Conservation (phyloP, 441 rosid genomes). For the Breynia disticha region DNA sequence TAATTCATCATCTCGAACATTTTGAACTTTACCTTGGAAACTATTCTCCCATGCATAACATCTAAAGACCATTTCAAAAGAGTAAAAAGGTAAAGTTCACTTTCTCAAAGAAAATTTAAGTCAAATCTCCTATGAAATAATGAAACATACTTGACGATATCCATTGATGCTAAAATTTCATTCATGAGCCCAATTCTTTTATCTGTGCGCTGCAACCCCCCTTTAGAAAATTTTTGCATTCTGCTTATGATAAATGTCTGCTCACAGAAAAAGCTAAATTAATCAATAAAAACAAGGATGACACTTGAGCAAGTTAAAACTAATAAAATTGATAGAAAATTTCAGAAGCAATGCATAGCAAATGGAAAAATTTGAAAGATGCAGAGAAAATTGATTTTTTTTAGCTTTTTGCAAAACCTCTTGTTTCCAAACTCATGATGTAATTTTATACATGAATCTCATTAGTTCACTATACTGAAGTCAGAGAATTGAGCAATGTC, state of each 20-base stretch:
- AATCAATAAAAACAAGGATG: background rate
- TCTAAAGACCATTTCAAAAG: constrained; percentile 37
- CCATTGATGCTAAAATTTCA: constrained; percentile 94
- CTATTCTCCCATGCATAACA: constrained; percentile 98
- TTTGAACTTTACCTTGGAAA: constrained; percentile 67
- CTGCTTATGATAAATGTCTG: constrained; percentile 75
- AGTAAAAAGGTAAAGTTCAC: constrained; percentile 13
- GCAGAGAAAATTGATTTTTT: no score
- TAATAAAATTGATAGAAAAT: no score
- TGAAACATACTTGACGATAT: constrained; percentile 76
- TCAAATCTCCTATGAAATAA: constrained; percentile 1
- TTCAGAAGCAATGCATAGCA: no score
- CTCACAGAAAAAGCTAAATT: background rate
- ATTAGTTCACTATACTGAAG: no score
- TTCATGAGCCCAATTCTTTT: constrained; percentile 85
- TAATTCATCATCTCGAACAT: constrained; percentile 61
- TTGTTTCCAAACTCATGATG: no score
- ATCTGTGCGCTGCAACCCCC: constrained; percentile 88
- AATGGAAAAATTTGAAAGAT: no score
- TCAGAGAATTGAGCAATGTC: no score
- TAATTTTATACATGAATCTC: no score
- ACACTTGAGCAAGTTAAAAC: no score
- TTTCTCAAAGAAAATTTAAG: constrained; percentile 9
- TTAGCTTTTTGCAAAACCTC: no score
- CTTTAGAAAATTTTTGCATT: constrained; percentile 80